phyloP scores from a whole-genome alignment of 768 basidiomycete genomes.

The Wakefieldia striispora region DNA sequence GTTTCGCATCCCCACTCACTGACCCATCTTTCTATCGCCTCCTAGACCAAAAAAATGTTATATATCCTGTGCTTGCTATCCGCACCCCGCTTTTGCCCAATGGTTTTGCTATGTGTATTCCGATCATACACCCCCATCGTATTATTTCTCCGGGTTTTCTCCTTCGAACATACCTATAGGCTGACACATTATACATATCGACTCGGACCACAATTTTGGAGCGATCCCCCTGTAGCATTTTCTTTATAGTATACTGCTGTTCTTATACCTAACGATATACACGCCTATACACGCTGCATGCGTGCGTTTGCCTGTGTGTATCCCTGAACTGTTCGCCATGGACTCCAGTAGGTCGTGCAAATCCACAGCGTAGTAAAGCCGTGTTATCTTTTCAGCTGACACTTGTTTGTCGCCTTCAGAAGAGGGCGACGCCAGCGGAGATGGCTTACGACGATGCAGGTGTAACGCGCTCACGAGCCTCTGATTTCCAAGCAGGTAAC shows the following conservation, averaged over 20 bases:
- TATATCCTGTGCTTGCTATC: too few relatives aligned
- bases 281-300: background rate
- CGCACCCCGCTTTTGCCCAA: background rate
- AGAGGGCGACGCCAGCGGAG: too few relatives aligned
- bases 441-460: too few relatives aligned
- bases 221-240: background rate
- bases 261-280: background rate
- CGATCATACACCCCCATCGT: background rate
- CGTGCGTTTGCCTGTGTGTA: too few relatives aligned
- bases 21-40: background rate
- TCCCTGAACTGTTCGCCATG: too few relatives aligned
- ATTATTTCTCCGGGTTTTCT: background rate
- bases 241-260: background rate
- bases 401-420: too few relatives aligned
- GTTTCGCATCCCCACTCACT: conserved; percentile 7
- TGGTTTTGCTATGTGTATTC: background rate
- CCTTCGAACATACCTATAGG: background rate
- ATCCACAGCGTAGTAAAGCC: too few relatives aligned
- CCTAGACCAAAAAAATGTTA: conserved; percentile 3
- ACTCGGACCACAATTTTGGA: background rate
- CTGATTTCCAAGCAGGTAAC: too few relatives aligned
- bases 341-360: too few relatives aligned
- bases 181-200: too few relatives aligned
- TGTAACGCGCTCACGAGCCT: too few relatives aligned
- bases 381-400: too few relatives aligned